Conservation (phyloP, 164 flowering plant genomes). For the Umbellularia californica region DNA sequence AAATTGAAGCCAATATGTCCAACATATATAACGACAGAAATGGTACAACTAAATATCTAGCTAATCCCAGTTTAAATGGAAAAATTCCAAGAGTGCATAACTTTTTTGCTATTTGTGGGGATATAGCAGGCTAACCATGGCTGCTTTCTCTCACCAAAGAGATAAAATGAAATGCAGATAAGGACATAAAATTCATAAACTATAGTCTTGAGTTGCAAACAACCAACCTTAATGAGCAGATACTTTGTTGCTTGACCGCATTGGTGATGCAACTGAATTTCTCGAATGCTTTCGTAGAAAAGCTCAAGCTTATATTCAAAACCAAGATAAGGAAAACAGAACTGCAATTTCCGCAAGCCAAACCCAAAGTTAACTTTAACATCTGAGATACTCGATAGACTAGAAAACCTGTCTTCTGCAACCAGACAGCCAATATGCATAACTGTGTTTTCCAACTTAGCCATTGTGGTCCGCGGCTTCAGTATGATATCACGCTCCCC, state of each 20-base stretch:
- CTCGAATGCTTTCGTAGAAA: constrained; percentile 57
- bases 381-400: constrained; percentile 34
- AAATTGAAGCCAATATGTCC: no score
- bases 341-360: constrained; percentile 20
- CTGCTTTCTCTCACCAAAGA: no score
- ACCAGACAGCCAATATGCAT: constrained; percentile 64
- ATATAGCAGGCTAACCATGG: no score
- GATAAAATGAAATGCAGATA: neutral
- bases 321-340: constrained; percentile 7
- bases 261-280: constrained; percentile 50
- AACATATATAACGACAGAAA: no score
- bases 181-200: neutral
- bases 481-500: constrained; percentile 47
- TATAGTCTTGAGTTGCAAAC: neutral
- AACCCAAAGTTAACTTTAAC: constrained; percentile 47
- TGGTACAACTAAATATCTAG: no score
- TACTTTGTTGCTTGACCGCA: constrained; percentile 24
- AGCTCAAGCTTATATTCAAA: constrained; percentile 35
- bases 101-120: no score
- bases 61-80: no score
- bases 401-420: constrained; percentile 41
- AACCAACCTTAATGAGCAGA: constrained; percentile 68
- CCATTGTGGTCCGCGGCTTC: constrained; percentile 37
- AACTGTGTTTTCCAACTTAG: constrained; percentile 27
- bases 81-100: no score